These are phyloP conservation scores for Mycena epipterygia DNA, from an alignment of 768 basidiomycete genomes.

Conservation along the genomic window DNA sequence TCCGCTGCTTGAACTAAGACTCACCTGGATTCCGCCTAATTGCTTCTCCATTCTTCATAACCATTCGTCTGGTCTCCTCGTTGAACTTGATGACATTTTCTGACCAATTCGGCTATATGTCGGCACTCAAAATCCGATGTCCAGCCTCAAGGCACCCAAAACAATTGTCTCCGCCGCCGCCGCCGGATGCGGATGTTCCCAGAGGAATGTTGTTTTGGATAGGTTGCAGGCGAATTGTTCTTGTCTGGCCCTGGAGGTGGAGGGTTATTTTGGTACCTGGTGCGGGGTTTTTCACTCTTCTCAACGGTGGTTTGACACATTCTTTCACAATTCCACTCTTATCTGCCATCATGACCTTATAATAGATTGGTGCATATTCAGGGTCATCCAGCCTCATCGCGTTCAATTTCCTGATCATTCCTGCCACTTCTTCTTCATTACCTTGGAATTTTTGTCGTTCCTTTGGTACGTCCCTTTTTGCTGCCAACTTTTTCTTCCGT, in stretches of 20 bases:
- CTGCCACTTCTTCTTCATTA: background rate
- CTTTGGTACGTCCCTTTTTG: background rate
- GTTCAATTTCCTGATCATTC: background rate
- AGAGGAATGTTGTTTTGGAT: conserved; percentile 6
- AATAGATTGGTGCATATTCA: conserved; percentile 13
- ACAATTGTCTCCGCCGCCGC: background rate
- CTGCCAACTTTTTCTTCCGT: background rate
- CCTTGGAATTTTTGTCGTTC: background rate
- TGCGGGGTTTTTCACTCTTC: background rate
- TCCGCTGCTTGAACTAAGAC: background rate
- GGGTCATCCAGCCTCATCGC: background rate
- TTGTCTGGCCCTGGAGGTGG: background rate
- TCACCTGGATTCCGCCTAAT: background rate
- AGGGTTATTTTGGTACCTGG: background rate
- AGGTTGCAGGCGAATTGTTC: background rate
- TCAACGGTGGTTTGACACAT: background rate
- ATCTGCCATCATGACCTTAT: background rate
- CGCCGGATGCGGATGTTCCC: too few species aligned
- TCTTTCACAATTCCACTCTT: background rate
- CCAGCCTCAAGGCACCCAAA: background rate
- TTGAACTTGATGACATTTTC: background rate
- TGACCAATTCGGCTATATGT: background rate
- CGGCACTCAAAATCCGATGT: conserved; percentile 9
- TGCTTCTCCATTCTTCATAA: background rate
- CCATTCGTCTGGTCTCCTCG: background rate